These are phyloP conservation scores for Colletotrichum australisinense DNA, from an alignment of 2,329 filamentous ascomycete species.

Conservation along the genomic window DNA sequence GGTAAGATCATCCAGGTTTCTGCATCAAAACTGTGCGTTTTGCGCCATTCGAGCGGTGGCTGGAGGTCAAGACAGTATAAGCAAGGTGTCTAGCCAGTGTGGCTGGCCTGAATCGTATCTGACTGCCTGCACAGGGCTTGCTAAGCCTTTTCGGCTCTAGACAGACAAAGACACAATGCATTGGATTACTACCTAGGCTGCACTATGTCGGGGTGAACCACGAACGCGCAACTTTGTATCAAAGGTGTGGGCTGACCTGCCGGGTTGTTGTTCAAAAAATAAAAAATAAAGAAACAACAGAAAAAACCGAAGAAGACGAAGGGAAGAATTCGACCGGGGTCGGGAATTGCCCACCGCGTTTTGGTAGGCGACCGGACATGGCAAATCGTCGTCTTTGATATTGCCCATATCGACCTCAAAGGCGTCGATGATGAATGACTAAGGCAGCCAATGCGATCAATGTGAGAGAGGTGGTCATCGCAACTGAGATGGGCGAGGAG, in stretches of 20 bases:
- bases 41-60: not conserved
- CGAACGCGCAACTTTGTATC: not conserved
- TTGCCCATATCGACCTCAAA: not conserved
- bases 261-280: not conserved
- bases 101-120: not conserved
- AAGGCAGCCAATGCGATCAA: not conserved
- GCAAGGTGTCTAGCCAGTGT: not conserved
- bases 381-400: not conserved
- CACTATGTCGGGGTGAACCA: not conserved
- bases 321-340: not conserved
- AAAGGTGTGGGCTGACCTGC: not conserved
- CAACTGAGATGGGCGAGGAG: not conserved
- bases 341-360: not conserved
- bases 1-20: constrained; percentile 1
- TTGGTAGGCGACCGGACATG: not conserved
- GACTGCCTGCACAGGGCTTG: not conserved
- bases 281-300: not conserved
- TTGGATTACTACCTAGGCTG: not conserved
- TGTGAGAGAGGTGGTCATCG: not conserved
- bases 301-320: not conserved
- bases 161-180: not conserved
- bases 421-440: not conserved
- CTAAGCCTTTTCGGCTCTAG: not conserved
- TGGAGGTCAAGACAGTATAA: not conserved
- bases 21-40: not conserved